These are phyloP conservation scores for Pseudogymnoascus sp. DNA, from an alignment of 2,329 filamentous ascomycete genomes.

Conservation along the genomic window DNA sequence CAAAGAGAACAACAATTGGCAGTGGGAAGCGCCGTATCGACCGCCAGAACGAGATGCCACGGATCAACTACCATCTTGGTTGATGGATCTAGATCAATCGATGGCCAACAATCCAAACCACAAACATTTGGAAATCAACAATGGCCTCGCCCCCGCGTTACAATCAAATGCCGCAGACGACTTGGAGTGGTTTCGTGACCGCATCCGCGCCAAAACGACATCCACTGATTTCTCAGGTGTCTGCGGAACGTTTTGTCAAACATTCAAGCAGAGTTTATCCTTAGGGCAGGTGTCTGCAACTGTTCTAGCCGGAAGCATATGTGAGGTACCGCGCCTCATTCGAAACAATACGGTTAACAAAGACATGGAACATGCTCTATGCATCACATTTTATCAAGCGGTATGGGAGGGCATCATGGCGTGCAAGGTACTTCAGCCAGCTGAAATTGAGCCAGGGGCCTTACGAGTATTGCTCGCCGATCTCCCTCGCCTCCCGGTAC, in stretches of 20 bases:
- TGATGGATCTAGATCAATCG: conserved; percentile 12
- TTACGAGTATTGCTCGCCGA: conserved; percentile 15
- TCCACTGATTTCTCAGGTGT: neutral
- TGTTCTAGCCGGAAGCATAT: conserved; percentile 13
- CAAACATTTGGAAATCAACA: neutral
- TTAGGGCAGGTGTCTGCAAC: conserved; percentile 19
- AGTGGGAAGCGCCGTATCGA: conserved; percentile 26
- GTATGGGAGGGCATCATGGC: conserved; percentile 23
- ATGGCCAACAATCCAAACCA: neutral
- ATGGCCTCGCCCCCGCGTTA: neutral
- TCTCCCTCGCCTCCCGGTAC: conserved; percentile 16
- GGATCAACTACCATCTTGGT: conserved; percentile 18
- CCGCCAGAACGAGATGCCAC: neutral
- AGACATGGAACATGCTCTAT: neutral
- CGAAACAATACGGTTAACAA: neutral
- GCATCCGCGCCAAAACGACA: neutral
- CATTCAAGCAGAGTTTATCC: conserved; percentile 19
- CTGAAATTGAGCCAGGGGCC: conserved; percentile 15
- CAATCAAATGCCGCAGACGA: neutral
- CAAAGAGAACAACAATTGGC: conserved; percentile 23
- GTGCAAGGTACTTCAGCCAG: conserved; percentile 19
- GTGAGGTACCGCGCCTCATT: conserved; percentile 11
- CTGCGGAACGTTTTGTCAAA: conserved; percentile 18
- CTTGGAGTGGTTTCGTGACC: neutral
- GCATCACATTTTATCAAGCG: conserved; percentile 20